Evolutionary conservation across 2,329 filamentous ascomycete genomes (phyloP).

Genomic region (Aureobasidium mangrovei): DNA sequence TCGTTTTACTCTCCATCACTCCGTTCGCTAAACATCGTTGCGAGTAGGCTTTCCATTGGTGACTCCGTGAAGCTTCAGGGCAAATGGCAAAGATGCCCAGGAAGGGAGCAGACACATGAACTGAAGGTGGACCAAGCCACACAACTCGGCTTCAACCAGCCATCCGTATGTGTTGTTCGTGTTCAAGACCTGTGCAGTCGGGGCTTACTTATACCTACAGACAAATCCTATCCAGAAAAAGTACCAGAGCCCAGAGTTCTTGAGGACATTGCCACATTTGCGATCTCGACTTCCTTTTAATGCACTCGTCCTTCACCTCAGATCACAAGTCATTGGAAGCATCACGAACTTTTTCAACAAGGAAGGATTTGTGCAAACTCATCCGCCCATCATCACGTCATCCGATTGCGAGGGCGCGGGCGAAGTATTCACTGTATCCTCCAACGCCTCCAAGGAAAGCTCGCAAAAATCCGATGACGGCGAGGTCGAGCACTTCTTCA

Average conservation of each 20-base stretch:
- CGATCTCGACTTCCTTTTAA: constrained; percentile 74
- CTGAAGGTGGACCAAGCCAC: constrained; percentile 63
- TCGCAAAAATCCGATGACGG: constrained; percentile 26
- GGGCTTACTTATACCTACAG: constrained; percentile 36
- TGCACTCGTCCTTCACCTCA: constrained; percentile 67
- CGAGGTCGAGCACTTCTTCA: constrained; percentile 59
- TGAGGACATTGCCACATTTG: constrained; percentile 81
- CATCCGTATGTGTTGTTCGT: constrained; percentile 53
- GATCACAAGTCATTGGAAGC: constrained; percentile 68
- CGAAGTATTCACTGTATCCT: constrained; percentile 70
- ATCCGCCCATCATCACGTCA: constrained; percentile 89
- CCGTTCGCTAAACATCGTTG: constrained; percentile 10
- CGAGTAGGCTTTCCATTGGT: constrained; percentile 65
- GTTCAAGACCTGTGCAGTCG: background rate
- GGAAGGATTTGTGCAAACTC: constrained; percentile 68
- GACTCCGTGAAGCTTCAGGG: constrained; percentile 71
- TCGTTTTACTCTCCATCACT: background rate
- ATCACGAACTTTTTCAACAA: constrained; percentile 67
- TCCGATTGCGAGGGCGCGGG: constrained; percentile 96
- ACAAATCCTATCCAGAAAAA: constrained; percentile 94
- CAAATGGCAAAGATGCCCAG: constrained; percentile 63
- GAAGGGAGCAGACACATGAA: constrained; percentile 66
- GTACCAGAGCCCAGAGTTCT: constrained; percentile 80
- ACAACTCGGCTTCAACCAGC: constrained; percentile 68
- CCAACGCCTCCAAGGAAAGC: constrained; percentile 21